A percentile compares a stretch with the other conserved stretches of the same genome.
These are phyloP conservation scores for Pleodorina starrii DNA, from an alignment of 139 green algal genomes.

Conservation along the genomic window DNA sequence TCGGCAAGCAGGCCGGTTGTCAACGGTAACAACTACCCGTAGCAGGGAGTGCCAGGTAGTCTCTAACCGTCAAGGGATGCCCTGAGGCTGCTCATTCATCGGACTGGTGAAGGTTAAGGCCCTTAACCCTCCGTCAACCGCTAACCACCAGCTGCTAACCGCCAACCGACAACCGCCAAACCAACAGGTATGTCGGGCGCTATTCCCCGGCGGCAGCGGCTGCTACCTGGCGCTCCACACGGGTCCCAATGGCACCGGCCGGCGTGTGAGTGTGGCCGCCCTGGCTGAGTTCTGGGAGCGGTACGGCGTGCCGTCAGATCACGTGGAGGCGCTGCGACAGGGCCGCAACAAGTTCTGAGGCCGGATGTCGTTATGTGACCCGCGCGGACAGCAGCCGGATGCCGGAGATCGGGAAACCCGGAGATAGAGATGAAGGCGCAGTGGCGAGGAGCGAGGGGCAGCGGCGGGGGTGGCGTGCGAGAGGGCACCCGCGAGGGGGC, in stretches of 20 bases:
- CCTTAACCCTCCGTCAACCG: not conserved
- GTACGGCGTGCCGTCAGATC: not conserved
- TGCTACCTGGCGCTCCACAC: not conserved
- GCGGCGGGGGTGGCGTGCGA: too few species aligned
- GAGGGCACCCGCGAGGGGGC: too few species aligned
- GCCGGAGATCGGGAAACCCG: too few species aligned
- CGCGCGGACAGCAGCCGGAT: too few species aligned
- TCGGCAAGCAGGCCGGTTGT: too few species aligned
- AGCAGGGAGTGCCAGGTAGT: too few species aligned
- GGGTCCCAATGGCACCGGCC: not conserved
- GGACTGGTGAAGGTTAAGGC: not conserved
- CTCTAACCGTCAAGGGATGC: too few species aligned
- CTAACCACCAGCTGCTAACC: not conserved
- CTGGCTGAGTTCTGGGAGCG: slow-evolving; percentile 10
- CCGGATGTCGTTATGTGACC: too few species aligned
- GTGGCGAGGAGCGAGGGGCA: too few species aligned
- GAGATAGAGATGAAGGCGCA: too few species aligned
- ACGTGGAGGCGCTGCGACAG: not conserved
- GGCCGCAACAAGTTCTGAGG: not conserved
- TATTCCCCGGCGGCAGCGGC: not conserved
- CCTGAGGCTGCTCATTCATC: not conserved
- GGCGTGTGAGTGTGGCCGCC: not conserved
- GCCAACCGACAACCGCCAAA: not conserved
- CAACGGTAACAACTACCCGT: too few species aligned
- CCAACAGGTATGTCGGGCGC: not conserved